phyloP scores from a whole-genome alignment of 176 grass and related monocot genomes.

The Musa acuminata region DNA sequence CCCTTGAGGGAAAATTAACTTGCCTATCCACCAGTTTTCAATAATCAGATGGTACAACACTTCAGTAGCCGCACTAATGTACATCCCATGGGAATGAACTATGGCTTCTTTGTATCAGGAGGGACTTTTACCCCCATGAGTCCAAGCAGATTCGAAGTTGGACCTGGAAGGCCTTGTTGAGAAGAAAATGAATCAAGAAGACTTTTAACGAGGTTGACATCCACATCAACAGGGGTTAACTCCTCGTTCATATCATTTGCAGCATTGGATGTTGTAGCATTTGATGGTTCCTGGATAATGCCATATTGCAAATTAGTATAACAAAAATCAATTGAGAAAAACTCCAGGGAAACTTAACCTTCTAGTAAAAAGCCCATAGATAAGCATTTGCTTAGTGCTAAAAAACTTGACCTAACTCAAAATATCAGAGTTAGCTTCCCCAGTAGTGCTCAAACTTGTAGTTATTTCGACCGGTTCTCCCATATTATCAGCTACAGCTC shows the following conservation, averaged over 20 bases:
- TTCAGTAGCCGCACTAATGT: background rate
- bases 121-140: slow-evolving; percentile 90
- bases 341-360: background rate
- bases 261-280: slow-evolving; percentile 12
- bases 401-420: too few species aligned
- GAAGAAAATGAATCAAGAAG: slow-evolving; percentile 85
- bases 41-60: background rate
- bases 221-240: slow-evolving; percentile 76
- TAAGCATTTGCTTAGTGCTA: background rate
- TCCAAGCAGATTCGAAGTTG: slow-evolving; percentile 79
- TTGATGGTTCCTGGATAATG: slow-evolving; percentile 53
- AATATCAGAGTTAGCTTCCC: too few species aligned
- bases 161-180: slow-evolving; percentile 84
- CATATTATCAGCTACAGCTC: too few species aligned
- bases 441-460: too few species aligned
- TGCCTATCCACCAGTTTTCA: too few species aligned
- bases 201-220: slow-evolving; percentile 85
- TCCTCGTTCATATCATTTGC: slow-evolving; percentile 36
- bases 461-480: too few species aligned
- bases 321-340: background rate
- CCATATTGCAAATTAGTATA: background rate
- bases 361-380: background rate
- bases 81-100: background rate
- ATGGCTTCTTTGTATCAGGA: slow-evolving; percentile 38
- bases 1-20: too few species aligned